Percentiles rank a stretch among this genome's conserved stretches.
Conservation (phyloP, 2,329 filamentous ascomycete species). For the Reticulascus tulasneorum region DNA sequence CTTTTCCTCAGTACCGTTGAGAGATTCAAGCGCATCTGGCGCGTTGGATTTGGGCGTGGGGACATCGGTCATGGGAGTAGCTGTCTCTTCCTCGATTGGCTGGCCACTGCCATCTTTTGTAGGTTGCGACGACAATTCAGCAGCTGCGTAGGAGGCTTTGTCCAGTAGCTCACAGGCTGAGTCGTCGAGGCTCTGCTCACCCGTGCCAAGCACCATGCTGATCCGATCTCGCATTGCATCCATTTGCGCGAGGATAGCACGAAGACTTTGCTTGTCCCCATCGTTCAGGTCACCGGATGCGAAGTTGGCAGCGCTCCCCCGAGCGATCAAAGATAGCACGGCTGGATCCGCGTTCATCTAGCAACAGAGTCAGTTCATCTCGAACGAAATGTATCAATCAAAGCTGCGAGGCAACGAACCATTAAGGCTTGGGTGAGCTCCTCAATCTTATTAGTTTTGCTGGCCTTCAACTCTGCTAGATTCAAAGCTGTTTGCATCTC, state of each 20-base stretch:
- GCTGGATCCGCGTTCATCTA: constrained; percentile 41
- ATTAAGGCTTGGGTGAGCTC: constrained; percentile 58
- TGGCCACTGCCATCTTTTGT: no score
- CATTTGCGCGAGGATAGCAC: constrained; percentile 44
- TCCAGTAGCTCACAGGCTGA: not conserved
- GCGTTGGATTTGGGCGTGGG: constrained; percentile 14
- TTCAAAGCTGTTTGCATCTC: constrained; percentile 66
- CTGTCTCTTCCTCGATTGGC: no score
- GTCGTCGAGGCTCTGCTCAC: not conserved
- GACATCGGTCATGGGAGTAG: constrained; percentile 12
- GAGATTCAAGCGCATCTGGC: constrained; percentile 24
- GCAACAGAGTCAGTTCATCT: constrained; percentile 13
- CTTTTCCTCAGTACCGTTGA: constrained; percentile 12
- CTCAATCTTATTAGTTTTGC: constrained; percentile 44
- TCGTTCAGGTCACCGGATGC: constrained; percentile 33
- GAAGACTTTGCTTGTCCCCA: constrained; percentile 41
- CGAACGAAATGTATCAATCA: constrained; percentile 1
- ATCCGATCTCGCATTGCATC: constrained; percentile 41
- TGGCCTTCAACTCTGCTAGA: constrained; percentile 53
- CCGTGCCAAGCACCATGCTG: constrained; percentile 30
- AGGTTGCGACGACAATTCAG: no score
- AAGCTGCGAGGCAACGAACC: constrained; percentile 41
- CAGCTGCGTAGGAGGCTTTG: not conserved
- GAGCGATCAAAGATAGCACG: constrained; percentile 47
- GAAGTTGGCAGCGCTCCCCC: constrained; percentile 40